A percentile compares a stretch with the other conserved stretches of the same genome.
phyloP scores from a whole-genome alignment of 2,329 filamentous ascomycete genomes.

The Aaosphaeria arxii region DNA sequence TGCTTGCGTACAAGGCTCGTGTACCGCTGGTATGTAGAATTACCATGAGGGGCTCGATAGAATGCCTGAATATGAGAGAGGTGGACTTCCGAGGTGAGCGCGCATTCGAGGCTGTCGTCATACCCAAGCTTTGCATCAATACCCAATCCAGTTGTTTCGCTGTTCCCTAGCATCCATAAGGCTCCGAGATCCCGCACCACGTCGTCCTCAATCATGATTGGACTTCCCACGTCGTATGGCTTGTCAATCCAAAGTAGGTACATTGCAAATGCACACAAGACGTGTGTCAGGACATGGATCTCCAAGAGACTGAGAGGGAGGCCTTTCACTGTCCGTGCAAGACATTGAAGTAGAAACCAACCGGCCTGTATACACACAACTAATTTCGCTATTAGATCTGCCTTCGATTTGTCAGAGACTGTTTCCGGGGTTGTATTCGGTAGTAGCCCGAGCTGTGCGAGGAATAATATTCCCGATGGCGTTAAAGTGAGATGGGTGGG shows the following conservation, averaged over 20 bases:
- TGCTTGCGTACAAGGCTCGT: no score
- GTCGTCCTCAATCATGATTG: conserved; percentile 10
- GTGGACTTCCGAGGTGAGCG: no score
- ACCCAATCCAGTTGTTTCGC: no score
- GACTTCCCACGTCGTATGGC: conserved; percentile 21
- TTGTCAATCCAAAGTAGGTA: conserved; percentile 36
- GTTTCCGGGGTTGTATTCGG: conserved; percentile 6
- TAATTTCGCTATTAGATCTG: conserved; percentile 12
- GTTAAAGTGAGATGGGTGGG: conserved; percentile 14
- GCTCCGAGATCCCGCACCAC: conserved; percentile 2
- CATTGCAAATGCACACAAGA: conserved; percentile 32
- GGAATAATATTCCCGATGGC: conserved; percentile 8
- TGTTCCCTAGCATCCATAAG: no score
- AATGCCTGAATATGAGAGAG: no score
- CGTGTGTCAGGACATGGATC: conserved; percentile 34
- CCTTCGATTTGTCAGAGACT: conserved; percentile 19
- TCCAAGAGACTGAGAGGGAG: conserved; percentile 40
- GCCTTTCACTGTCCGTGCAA: conserved; percentile 26
- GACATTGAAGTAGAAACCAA: conserved; percentile 39
- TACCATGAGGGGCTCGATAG: no score
- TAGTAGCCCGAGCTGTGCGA: conserved; percentile 13
- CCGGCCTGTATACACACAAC: conserved; percentile 38
- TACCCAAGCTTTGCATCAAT: no score
- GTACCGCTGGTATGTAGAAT: no score
- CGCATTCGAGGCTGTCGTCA: no score